These are phyloP conservation scores for Kalanchoe fedtschenkoi DNA, from an alignment of 164 flowering plant genomes.

Conservation along the genomic window DNA sequence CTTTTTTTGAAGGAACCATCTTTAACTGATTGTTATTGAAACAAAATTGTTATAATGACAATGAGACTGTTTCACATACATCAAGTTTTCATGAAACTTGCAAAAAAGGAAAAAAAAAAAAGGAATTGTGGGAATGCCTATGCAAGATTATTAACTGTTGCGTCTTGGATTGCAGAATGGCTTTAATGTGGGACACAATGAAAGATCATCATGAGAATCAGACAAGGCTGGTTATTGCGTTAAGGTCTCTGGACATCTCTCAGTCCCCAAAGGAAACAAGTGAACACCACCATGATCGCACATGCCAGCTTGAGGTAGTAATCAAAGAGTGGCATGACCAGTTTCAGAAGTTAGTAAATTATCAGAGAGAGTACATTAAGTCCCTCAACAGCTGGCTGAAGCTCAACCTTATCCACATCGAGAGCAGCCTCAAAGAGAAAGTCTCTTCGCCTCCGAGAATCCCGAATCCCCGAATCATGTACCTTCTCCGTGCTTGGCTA, in stretches of 20 bases:
- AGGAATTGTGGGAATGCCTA: neutral
- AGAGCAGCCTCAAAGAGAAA: constrained; percentile 36
- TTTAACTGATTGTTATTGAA: neutral
- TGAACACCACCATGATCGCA: constrained; percentile 53
- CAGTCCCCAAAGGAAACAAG: constrained; percentile 60
- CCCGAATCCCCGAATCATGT: constrained; percentile 24
- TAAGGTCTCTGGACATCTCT: constrained; percentile 41
- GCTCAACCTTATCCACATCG: constrained; percentile 39
- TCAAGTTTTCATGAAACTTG: neutral
- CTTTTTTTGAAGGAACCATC: neutral
- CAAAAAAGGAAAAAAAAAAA: no score
- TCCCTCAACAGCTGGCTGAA: constrained; percentile 73
- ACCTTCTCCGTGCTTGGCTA: constrained; percentile 29
- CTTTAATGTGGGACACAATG: constrained; percentile 84
- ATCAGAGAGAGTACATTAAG: constrained; percentile 61
- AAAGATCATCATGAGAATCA: constrained; percentile 48
- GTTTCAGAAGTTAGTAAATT: constrained; percentile 44
- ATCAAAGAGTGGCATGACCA: constrained; percentile 56
- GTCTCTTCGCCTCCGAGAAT: constrained; percentile 33
- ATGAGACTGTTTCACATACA: neutral
- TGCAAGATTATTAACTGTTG: neutral
- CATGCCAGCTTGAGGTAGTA: constrained; percentile 45
- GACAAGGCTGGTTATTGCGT: constrained; percentile 26
- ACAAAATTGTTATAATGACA: neutral
- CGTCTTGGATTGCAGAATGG: constrained; percentile 44